Base-by-base conservation (phyloP, 257 asterid genomes). In the Linderniella brevidens region DNA sequence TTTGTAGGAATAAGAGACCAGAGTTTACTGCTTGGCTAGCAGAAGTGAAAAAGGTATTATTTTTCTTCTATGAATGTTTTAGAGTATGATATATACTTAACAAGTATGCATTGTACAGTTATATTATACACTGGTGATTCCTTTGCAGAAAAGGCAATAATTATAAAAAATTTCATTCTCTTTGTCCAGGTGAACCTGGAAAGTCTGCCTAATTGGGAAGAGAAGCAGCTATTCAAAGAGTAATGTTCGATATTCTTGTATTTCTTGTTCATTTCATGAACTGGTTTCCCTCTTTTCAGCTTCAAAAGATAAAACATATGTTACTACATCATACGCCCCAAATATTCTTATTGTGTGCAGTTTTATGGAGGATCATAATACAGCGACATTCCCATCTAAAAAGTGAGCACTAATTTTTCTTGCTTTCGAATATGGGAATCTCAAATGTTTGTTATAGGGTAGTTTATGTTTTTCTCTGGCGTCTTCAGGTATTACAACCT, bases 301-400 rank as follows among this genome's bases (percentile, higher is more conserved):
- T 58, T 10, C 37, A 41, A 43, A n/a, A n/a, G n/a, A 12, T 16
- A n/a, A 9, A 16, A 16, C 10, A n/a, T 11, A 19, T n/a, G n/a
- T 44, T 16, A 44, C 18, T 29, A 11, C n/a, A 17, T 46, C n/a
- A 9, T 16, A 11, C 25, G 19, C 1, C 10, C 41, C 17, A 51
- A 58, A 44, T 56, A 41, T 14, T 17, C 51, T 14, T 57, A 42
- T 60, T 47, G 35, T 47, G 32, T 56, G 69, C 93, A 90, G 96
- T 58, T 90, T 85, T 76, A 84, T 84, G 96, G 98, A 90, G 71
- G 98, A 90, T 67, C 98, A 90, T 73, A 90, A 90, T 50, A 90
- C 98, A 9, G 98, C 87, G 59, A 90, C 98, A 37, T 90, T 90
- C 64, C 96, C 98, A 52, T 81, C 94, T 17, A 90, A 76, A 68